Conservation (phyloP, 441 rosid genomes). For the Theobroma grandiflorum region DNA sequence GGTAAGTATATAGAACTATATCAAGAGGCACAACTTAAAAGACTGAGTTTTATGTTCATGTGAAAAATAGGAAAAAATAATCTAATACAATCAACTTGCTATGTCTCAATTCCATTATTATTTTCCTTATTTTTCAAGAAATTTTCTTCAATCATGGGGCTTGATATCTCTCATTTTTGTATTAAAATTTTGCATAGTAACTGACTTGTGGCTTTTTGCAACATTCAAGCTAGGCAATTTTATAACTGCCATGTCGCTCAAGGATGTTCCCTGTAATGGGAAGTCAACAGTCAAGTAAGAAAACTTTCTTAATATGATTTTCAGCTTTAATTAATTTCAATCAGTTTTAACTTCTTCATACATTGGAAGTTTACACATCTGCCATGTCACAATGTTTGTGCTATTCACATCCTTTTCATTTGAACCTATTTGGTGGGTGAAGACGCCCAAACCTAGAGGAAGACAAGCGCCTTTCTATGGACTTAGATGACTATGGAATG, state of each 20-base stretch:
- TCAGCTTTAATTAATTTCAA: neutral
- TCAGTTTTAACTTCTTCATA: neutral
- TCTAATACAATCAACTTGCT: neutral
- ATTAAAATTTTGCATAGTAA: neutral
- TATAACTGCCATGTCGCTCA: conserved; percentile 43
- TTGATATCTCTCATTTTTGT: neutral
- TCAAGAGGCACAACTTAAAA: neutral
- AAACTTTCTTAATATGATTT: neutral
- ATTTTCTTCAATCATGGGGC: neutral
- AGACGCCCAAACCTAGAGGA: conserved; percentile 35
- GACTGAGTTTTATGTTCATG: neutral
- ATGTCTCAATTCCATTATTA: neutral
- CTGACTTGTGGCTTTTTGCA: conserved; percentile 18
- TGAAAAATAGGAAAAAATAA: neutral
- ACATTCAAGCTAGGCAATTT: conserved; percentile 54
- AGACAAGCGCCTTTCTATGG: conserved; percentile 37
- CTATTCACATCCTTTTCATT: neutral
- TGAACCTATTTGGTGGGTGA: conserved; percentile 8
- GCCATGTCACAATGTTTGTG: neutral
- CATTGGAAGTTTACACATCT: neutral
- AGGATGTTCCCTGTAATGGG: conserved; percentile 27
- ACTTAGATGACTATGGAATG: conserved; percentile 48
- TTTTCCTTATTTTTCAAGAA: neutral
- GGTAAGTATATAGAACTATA: conserved; percentile 37
- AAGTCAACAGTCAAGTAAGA: conserved; percentile 46